phyloP scores from a whole-genome alignment of 2,329 filamentous ascomycete genomes.

The Colletotrichum siamense region DNA sequence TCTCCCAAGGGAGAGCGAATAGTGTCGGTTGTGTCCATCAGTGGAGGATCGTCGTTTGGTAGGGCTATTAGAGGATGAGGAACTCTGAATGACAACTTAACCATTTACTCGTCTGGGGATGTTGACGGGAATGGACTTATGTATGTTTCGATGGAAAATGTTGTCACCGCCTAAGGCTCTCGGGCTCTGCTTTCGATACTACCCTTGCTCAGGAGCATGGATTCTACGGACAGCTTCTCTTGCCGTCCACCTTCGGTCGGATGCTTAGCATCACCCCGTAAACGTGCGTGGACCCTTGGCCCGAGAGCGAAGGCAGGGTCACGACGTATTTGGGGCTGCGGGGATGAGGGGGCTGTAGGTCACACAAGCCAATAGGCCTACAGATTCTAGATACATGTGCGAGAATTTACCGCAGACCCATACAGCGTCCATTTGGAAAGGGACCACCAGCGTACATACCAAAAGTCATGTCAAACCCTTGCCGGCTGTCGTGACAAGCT shows the following conservation, averaged over 20 bases:
- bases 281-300: not conserved
- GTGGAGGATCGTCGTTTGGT: not conserved
- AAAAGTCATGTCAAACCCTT: not conserved
- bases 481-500: not conserved
- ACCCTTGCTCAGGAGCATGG: not conserved
- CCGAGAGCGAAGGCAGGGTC: not conserved
- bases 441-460: too few species aligned
- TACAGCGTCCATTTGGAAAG: not conserved
- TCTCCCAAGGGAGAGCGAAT: not conserved
- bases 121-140: not conserved
- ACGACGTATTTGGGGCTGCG: not conserved
- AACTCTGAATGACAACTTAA: not conserved
- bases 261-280: not conserved
- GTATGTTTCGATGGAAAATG: not conserved
- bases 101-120: not conserved
- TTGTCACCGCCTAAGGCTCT: not conserved
- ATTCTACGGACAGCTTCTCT: not conserved
- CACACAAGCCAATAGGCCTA: too few species aligned
- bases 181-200: not conserved
- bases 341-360: not conserved
- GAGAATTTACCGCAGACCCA: not conserved
- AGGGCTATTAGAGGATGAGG: too few species aligned
- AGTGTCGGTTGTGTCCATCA: not conserved
- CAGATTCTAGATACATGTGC: not conserved
- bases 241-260: not conserved